A percentile compares a stretch with the other conserved stretches of the same genome.
Evolutionary conservation across 2,329 filamentous ascomycete genomes (phyloP).

Genomic region (Cladosporium halotolerans): DNA sequence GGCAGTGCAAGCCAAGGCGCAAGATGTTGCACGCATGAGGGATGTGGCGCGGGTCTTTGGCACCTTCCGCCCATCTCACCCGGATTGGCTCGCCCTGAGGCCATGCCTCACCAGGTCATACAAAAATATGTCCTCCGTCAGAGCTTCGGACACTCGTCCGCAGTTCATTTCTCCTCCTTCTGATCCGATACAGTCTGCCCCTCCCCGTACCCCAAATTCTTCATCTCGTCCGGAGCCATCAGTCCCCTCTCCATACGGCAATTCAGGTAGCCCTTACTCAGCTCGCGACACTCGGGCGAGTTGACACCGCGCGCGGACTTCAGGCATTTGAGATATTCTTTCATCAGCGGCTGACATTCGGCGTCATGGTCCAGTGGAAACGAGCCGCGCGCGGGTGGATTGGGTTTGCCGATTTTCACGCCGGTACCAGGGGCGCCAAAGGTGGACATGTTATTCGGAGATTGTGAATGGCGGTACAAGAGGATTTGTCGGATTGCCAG

Average conservation of each 20-base stretch:
- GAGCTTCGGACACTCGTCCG: background rate
- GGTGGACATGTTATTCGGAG: constrained; percentile 28
- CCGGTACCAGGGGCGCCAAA: constrained; percentile 68
- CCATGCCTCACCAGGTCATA: too few species aligned
- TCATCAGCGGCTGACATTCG: constrained; percentile 89
- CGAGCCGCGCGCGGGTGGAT: constrained; percentile 81
- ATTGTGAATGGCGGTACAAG: background rate
- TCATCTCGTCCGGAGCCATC: constrained; percentile 93
- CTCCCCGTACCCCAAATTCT: constrained; percentile 76
- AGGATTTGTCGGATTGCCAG: too few species aligned
- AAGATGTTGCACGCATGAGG: too few species aligned
- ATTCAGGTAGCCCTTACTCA: constrained; percentile 81
- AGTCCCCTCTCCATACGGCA: constrained; percentile 96
- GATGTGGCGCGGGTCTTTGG: too few species aligned
- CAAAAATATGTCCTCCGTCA: too few species aligned
- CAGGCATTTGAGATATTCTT: constrained; percentile 77
- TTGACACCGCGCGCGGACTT: constrained; percentile 79
- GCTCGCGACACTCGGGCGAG: constrained; percentile 71
- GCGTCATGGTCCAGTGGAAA: constrained; percentile 97
- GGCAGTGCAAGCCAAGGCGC: too few species aligned
- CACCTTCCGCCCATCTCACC: too few species aligned
- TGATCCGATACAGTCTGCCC: constrained; percentile 29
- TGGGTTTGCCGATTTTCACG: constrained; percentile 59
- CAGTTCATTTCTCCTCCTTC: background rate
- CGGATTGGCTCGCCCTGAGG: too few species aligned